Evolutionary conservation across 2,329 filamentous ascomycete genomes (phyloP).

Genomic region (Huntiella bhutanensis): DNA sequence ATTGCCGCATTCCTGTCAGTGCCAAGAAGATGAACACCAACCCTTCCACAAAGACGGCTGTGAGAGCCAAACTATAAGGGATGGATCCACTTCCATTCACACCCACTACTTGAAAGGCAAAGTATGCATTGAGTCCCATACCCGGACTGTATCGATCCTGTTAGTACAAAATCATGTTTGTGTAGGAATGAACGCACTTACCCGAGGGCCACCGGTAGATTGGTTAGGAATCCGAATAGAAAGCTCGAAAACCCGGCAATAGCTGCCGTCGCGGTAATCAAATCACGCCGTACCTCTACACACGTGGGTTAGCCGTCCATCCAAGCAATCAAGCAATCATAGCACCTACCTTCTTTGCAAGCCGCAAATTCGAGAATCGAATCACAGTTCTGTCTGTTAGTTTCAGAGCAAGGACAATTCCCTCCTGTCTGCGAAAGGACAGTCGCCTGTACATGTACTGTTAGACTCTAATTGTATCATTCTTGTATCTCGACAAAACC

Average conservation of each 20-base stretch:
- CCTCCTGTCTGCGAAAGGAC: conserved; percentile 61
- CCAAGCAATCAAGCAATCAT: background rate
- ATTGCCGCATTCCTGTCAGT: conserved; percentile 51
- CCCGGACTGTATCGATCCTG: conserved; percentile 28
- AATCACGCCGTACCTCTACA: conserved; percentile 46
- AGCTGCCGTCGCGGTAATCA: conserved; percentile 70
- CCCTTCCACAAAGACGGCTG: conserved; percentile 45
- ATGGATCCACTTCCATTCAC: conserved; percentile 36
- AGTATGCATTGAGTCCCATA: conserved; percentile 51
- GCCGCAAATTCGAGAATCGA: conserved; percentile 24
- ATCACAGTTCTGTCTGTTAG: conserved; percentile 28
- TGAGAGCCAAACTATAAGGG: conserved; percentile 40
- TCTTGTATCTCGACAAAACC: conserved; percentile 13
- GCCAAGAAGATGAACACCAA: conserved; percentile 46
- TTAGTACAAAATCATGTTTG: conserved; percentile 10
- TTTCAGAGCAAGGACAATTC: conserved; percentile 46
- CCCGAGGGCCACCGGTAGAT: conserved; percentile 40
- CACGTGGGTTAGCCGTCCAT: background rate
- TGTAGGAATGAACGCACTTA: conserved; percentile 12
- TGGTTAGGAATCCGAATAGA: conserved; percentile 62
- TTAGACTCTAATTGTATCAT: background rate
- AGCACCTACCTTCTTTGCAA: conserved; percentile 27
- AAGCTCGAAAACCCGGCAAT: conserved; percentile 58
- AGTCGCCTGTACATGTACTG: conserved; percentile 31
- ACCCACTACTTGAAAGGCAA: conserved; percentile 48